Conservation (phyloP, 2,329 filamentous ascomycete genomes). For the Eutypella sp. region DNA sequence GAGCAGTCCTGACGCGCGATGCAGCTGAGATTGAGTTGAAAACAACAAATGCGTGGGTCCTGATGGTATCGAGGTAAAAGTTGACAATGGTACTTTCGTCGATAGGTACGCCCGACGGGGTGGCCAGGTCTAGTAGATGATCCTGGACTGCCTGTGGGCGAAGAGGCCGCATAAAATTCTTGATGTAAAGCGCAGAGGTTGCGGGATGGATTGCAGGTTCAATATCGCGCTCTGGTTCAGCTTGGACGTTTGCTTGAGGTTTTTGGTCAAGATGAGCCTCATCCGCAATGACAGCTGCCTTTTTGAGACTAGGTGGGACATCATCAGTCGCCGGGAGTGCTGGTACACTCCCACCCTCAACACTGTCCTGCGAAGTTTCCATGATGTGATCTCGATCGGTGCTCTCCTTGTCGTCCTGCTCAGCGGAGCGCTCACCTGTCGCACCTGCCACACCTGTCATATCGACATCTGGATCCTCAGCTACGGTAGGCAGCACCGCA, state of each 20-base stretch:
- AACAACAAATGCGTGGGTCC: constrained; percentile 79
- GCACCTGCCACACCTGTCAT: constrained; percentile 6
- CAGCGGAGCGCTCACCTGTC: constrained; percentile 4
- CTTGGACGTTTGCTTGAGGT: constrained; percentile 8
- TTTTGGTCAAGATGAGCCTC: constrained; percentile 17
- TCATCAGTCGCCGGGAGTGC: constrained; percentile 1
- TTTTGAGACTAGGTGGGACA: constrained; percentile 3
- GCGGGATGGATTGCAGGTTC: constrained; percentile 63
- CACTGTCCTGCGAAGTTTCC: neutral
- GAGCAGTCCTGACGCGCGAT: constrained; percentile 65
- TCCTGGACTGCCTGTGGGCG: constrained; percentile 61
- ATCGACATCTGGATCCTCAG: constrained; percentile 9
- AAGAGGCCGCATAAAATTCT: constrained; percentile 83
- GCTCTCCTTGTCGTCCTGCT: neutral
- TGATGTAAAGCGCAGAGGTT: constrained; percentile 79
- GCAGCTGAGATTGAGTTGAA: constrained; percentile 69
- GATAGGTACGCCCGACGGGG: constrained; percentile 45
- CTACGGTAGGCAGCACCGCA: neutral
- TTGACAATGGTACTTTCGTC: constrained; percentile 54
- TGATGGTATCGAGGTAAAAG: constrained; percentile 79
- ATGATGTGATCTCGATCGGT: neutral
- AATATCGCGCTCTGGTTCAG: constrained; percentile 29
- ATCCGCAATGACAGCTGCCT: constrained; percentile 9
- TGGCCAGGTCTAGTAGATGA: constrained; percentile 66
- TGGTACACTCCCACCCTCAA: neutral